These are phyloP conservation scores for Massariosphaeria phaeospora DNA, from an alignment of 495 filamentous ascomycete genomes.

Conservation along the genomic window DNA sequence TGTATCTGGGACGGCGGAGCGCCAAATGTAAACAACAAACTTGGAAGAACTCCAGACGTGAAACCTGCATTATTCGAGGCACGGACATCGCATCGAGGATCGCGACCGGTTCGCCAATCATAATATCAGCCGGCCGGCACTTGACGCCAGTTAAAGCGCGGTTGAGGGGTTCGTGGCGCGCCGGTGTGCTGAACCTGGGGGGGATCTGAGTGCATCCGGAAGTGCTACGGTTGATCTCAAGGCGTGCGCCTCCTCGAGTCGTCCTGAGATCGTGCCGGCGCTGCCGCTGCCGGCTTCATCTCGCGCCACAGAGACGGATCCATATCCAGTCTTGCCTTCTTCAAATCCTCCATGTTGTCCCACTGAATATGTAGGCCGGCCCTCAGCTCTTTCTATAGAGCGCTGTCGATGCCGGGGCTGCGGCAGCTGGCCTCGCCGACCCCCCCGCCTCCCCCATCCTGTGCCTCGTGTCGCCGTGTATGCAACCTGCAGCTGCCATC, in stretches of 20 bases:
- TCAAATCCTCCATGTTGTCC: too few species aligned
- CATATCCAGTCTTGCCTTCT: too few species aligned
- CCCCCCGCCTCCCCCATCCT: too few species aligned
- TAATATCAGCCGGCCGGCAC: background rate
- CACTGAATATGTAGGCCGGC: too few species aligned
- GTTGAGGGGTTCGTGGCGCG: constrained; percentile 9
- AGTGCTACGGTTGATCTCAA: constrained; percentile 17
- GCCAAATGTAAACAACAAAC: constrained; percentile 13
- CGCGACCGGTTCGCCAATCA: constrained; percentile 14
- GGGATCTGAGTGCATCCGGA: constrained; percentile 17
- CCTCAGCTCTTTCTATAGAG: too few species aligned
- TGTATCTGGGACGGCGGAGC: constrained; percentile 16
- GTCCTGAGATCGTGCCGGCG: background rate
- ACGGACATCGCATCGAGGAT: constrained; percentile 9
- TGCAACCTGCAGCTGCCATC: too few species aligned
- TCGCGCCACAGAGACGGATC: background rate
- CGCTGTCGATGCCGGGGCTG: too few species aligned
- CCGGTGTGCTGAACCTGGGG: background rate
- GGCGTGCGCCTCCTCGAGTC: background rate
- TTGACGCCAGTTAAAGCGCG: constrained; percentile 15
- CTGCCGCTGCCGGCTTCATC: background rate
- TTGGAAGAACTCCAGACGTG: constrained; percentile 24
- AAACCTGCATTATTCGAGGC: constrained; percentile 16
- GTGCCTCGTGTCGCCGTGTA: too few species aligned
- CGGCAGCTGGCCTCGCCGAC: too few species aligned